Conservation (phyloP, 2,329 filamentous ascomycete genomes). For the Diplocarpon rosae region DNA sequence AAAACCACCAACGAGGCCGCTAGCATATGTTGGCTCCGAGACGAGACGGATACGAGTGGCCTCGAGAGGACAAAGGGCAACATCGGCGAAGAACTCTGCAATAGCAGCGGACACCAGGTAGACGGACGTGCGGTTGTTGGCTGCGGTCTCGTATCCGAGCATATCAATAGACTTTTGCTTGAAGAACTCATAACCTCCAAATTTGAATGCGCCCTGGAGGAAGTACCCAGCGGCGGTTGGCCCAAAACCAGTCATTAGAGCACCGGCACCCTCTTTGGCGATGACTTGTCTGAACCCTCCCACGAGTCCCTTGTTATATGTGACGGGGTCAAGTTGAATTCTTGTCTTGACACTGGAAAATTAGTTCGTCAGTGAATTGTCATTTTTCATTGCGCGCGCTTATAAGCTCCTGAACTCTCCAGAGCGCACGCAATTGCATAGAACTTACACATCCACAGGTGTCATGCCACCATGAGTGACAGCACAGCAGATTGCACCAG, state of each 20-base stretch:
- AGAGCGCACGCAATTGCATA: not conserved
- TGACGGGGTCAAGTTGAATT: constrained; percentile 83
- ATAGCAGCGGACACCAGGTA: constrained; percentile 61
- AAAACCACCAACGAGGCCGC: constrained; percentile 68
- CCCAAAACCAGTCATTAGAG: constrained; percentile 75
- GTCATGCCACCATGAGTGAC: constrained; percentile 95
- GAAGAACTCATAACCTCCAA: constrained; percentile 93
- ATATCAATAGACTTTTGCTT: constrained; percentile 81
- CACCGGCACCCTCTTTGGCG: constrained; percentile 72
- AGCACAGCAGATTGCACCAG: constrained; percentile 95
- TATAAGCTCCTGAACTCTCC: not conserved
- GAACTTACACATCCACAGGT: constrained; percentile 96
- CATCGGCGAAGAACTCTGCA: constrained; percentile 62
- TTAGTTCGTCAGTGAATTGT: constrained; percentile 16
- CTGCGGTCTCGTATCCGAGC: constrained; percentile 66
- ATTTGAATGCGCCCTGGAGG: constrained; percentile 88
- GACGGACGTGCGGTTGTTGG: constrained; percentile 69
- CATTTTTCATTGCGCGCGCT: constrained; percentile 10
- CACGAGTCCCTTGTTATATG: constrained; percentile 81
- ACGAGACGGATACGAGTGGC: constrained; percentile 90
- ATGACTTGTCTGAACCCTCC: constrained; percentile 82
- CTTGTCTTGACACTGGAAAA: constrained; percentile 75
- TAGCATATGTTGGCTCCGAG: constrained; percentile 76
- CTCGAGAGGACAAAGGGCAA: constrained; percentile 84
- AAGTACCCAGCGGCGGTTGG: constrained; percentile 86